Conservation (phyloP, 2,329 filamentous ascomycete species). For the Xylariaceae sp. region DNA sequence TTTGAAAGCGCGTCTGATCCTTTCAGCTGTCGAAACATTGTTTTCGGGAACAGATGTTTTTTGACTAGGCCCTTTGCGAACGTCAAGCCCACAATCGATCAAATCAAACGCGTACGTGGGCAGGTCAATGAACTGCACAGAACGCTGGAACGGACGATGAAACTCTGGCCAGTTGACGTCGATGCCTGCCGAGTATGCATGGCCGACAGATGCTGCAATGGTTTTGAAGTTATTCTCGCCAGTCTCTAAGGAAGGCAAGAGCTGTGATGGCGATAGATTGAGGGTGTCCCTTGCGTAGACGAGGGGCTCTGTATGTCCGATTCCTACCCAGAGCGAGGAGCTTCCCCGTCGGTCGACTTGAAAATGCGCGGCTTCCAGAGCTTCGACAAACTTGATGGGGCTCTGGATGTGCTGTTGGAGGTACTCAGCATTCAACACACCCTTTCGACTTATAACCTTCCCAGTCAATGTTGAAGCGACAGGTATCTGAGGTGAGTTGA, state of each 20-base stretch:
- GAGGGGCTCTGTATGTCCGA: constrained; percentile 9
- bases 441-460: constrained; percentile 15
- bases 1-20: neutral
- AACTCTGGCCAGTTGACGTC: constrained; percentile 12
- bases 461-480: constrained; percentile 23
- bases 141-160: constrained; percentile 3
- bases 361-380: constrained; percentile 6
- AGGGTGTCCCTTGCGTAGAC: constrained; percentile 6
- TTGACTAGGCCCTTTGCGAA: constrained; percentile 14
- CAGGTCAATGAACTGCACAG: constrained; percentile 10
- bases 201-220: constrained; percentile 6
- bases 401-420: constrained; percentile 15
- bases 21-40: neutral
- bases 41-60: constrained; percentile 4
- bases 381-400: constrained; percentile 13
- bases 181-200: constrained; percentile 7
- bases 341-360: neutral
- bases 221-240: constrained; percentile 3
- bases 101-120: constrained; percentile 16
- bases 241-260: constrained; percentile 6
- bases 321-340: constrained; percentile 10
- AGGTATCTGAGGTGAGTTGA: constrained; percentile 47
- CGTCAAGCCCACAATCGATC: constrained; percentile 8
- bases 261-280: neutral
- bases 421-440: constrained; percentile 16